Conservation (phyloP, 75 land plant genomes). For the Ceratopteris richardii region DNA sequence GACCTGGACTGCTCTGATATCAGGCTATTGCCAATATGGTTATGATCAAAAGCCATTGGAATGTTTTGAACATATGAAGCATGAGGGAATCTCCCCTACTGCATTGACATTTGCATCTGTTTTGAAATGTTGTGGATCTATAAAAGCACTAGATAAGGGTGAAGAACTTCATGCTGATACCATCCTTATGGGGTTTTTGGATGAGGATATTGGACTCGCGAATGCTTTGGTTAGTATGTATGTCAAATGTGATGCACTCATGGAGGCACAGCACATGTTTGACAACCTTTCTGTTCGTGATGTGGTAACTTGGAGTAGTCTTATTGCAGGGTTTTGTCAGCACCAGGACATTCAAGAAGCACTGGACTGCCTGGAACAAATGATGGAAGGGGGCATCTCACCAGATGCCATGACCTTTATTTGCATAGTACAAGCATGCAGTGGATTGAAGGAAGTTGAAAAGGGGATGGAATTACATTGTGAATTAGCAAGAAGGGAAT, state of each 20-base stretch:
- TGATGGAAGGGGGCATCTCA: slow-evolving; percentile 4
- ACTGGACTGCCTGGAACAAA: slow-evolving; percentile 1
- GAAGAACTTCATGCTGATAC: slow-evolving; percentile 12
- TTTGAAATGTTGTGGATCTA: slow-evolving; percentile 3
- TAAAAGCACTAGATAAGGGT: slow-evolving; percentile 9
- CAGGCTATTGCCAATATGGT: slow-evolving; percentile 24
- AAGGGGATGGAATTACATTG: slow-evolving; percentile 7
- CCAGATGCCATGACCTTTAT: slow-evolving; percentile 17
- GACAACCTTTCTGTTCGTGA: slow-evolving; percentile 1
- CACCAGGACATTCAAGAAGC: slow-evolving; percentile 9
- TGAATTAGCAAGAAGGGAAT: slow-evolving; percentile 1
- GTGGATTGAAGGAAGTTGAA: neutral
- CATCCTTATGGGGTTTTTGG: slow-evolving; percentile 11
- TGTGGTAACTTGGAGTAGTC: slow-evolving; percentile 16
- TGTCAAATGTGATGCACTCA: slow-evolving; percentile 12
- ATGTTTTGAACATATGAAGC: slow-evolving; percentile 12
- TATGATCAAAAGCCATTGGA: slow-evolving; percentile 5
- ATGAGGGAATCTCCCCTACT: slow-evolving; percentile 8
- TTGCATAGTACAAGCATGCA: slow-evolving; percentile 17
- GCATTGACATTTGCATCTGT: neutral
- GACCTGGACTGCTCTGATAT: slow-evolving; percentile 18
- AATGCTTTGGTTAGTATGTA: slow-evolving; percentile 20
- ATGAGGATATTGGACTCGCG: neutral
- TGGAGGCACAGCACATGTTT: slow-evolving; percentile 10
- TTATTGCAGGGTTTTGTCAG: slow-evolving; percentile 16